These are phyloP conservation scores for Boletus tomentosulus DNA, from an alignment of 768 basidiomycete genomes.

Conservation along the genomic window DNA sequence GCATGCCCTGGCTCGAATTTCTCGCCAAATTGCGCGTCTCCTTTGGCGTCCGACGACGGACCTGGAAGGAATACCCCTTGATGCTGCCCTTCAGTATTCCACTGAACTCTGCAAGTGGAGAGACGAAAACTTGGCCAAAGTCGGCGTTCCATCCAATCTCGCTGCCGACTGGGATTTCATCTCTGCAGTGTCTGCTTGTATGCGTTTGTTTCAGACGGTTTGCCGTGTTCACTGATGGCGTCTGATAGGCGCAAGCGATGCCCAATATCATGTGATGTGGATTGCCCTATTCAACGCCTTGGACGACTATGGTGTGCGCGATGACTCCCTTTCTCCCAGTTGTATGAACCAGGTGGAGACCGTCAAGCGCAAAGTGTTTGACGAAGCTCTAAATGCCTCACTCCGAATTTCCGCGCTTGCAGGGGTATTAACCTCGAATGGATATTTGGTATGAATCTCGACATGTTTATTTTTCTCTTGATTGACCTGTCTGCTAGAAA, in stretches of 20 bases:
- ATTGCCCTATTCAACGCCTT: slow-evolving; percentile 77
- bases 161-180: slow-evolving; percentile 90
- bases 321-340: slow-evolving; percentile 36
- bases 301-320: slow-evolving; percentile 80
- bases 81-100: slow-evolving; percentile 55
- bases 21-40: slow-evolving; percentile 74
- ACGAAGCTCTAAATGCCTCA: slow-evolving; percentile 83
- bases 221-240: background rate
- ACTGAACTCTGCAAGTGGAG: slow-evolving; percentile 66
- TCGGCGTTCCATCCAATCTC: slow-evolving; percentile 85
- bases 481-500: slow-evolving; percentile 38
- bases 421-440: slow-evolving; percentile 80
- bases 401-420: slow-evolving; percentile 86
- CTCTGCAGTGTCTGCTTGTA: slow-evolving; percentile 62
- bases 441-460: slow-evolving; percentile 62
- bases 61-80: slow-evolving; percentile 70
- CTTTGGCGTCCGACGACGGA: slow-evolving; percentile 80
- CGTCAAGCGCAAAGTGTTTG: slow-evolving; percentile 63
- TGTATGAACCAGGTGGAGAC: slow-evolving; percentile 59
- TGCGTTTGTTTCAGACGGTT: slow-evolving; percentile 15
- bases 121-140: slow-evolving; percentile 65
- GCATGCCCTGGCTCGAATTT: slow-evolving; percentile 78
- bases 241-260: slow-evolving; percentile 68
- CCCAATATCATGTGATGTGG: slow-evolving; percentile 92
- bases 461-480: slow-evolving; percentile 9